Percentiles rank a stretch among this genome's conserved stretches.
Evolutionary conservation across 1,284 basidiomycete genomes (phyloP).

Genomic region (Golubevia sp.): DNA sequence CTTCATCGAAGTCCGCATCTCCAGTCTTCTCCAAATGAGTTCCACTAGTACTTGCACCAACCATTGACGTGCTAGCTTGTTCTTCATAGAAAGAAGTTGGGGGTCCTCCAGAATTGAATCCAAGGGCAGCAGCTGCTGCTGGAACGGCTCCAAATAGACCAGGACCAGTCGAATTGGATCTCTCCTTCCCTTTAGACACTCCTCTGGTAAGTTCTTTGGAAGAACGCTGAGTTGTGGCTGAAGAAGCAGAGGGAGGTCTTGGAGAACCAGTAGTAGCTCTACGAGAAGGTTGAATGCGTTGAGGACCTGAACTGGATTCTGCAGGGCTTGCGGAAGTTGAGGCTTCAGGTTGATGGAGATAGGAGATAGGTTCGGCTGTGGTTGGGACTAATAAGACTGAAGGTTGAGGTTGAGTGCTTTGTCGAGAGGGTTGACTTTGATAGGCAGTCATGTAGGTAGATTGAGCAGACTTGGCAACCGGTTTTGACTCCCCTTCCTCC

Average conservation of each 20-base stretch:
- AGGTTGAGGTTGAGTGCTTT: not conserved
- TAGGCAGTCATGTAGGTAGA: not conserved
- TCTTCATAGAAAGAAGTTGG: not conserved
- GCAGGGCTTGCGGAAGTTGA: not conserved
- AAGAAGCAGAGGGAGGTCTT: not conserved
- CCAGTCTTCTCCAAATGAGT: not conserved
- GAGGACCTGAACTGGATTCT: not conserved
- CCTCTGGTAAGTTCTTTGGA: not conserved
- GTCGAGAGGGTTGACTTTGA: not conserved
- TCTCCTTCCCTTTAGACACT: not conserved
- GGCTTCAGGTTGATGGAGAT: not conserved
- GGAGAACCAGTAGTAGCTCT: not conserved
- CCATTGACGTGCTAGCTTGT: not conserved
- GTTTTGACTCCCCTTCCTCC: not conserved
- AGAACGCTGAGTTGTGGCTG: not conserved
- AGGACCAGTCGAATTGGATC: not conserved
- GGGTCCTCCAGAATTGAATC: not conserved
- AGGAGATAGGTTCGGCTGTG: not conserved
- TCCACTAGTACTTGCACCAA: not conserved
- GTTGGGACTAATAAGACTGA: not conserved
- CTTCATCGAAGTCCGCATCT: not conserved
- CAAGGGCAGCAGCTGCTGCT: not conserved
- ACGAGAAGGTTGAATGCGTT: not conserved
- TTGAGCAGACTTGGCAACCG: not conserved
- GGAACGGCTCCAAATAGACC: not conserved